Evolutionary conservation across 257 asterid species (phyloP).

Genomic region (Solanum tarijense): DNA sequence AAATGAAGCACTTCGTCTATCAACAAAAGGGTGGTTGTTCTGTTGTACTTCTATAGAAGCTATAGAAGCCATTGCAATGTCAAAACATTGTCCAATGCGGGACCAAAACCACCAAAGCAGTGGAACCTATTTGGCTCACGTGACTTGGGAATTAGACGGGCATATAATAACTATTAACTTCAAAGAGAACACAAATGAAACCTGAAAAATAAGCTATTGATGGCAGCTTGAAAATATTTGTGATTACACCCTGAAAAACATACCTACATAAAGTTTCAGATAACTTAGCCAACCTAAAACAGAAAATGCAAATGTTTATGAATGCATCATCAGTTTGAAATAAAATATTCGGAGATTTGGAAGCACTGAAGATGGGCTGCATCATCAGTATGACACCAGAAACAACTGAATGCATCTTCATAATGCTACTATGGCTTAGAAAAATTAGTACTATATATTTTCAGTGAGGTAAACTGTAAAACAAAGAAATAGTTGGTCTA

Average conservation of each 20-base stretch:
- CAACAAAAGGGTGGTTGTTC: background rate
- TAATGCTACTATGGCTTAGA: background rate
- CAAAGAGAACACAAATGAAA: background rate
- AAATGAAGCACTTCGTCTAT: background rate
- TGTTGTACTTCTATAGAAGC: background rate
- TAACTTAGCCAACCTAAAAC: background rate
- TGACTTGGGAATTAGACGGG: background rate
- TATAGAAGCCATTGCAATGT: background rate
- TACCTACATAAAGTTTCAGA: background rate
- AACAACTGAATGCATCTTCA: background rate
- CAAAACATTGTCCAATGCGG: background rate
- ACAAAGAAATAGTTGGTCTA: background rate
- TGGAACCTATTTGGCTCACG: background rate
- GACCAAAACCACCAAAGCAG: background rate
- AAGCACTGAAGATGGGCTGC: background rate
- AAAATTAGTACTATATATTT: background rate
- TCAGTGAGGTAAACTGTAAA: background rate
- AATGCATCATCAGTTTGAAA: background rate
- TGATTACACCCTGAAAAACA: background rate
- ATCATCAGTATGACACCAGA: background rate
- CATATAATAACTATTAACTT: background rate
- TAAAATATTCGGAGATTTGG: background rate
- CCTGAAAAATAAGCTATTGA: background rate
- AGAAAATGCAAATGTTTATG: background rate
- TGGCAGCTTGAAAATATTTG: background rate